Conservation (phyloP, 306 rosid genomes). For the Rubus parviflorus region DNA sequence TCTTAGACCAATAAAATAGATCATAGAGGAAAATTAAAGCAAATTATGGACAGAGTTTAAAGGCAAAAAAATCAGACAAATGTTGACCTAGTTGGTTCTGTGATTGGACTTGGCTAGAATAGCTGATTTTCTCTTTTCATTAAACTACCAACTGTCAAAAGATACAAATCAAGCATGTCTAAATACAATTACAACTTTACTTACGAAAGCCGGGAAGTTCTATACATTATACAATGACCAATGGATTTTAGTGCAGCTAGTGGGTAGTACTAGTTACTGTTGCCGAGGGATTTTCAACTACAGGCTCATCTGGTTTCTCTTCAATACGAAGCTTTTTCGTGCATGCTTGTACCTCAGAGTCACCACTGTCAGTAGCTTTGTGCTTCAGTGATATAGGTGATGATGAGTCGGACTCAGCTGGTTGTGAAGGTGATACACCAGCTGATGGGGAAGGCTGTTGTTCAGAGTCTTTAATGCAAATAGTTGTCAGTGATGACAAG, state of each 20-base stretch:
- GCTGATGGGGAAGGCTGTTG: slow-evolving; percentile 21
- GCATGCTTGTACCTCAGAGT: slow-evolving; percentile 11
- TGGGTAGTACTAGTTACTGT: not conserved
- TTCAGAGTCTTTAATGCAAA: slow-evolving; percentile 21
- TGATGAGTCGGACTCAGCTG: slow-evolving; percentile 26
- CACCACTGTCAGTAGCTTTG: slow-evolving; percentile 16
- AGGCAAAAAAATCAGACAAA: no score
- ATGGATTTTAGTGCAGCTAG: not conserved
- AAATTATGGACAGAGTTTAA: no score
- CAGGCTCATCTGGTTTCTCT: slow-evolving; percentile 24
- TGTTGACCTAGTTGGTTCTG: not conserved
- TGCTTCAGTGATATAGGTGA: slow-evolving; percentile 27
- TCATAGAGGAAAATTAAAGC: no score
- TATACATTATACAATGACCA: not conserved
- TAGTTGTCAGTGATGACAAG: slow-evolving; percentile 16
- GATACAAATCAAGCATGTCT: slow-evolving; percentile 17
- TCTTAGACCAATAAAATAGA: no score
- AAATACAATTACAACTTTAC: slow-evolving; percentile 1
- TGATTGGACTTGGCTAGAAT: not conserved
- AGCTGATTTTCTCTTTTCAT: slow-evolving; percentile 16
- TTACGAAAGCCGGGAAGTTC: slow-evolving; percentile 5
- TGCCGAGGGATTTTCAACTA: slow-evolving; percentile 16
- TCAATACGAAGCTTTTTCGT: slow-evolving; percentile 27
- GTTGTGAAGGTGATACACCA: slow-evolving; percentile 9
- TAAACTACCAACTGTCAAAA: not conserved